Percentiles rank a stretch among this genome's conserved stretches.
phyloP scores from a whole-genome alignment of 345 rosid species.

The Bretschneidera sinensis region DNA sequence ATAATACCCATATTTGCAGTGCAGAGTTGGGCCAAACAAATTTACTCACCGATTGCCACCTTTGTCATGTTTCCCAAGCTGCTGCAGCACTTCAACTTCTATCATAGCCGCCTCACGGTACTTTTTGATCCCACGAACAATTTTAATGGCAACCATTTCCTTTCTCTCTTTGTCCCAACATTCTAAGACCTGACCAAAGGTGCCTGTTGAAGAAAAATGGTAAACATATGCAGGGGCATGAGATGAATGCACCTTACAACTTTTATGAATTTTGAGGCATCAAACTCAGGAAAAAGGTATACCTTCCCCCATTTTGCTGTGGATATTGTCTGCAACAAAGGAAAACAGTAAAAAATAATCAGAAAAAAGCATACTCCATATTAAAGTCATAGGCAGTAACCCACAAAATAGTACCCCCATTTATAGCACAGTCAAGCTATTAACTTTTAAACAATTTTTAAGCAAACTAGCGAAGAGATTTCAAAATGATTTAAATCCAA shows the following conservation, averaged over 20 bases:
- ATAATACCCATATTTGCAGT: constrained; percentile 13
- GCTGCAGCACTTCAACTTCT: constrained; percentile 79
- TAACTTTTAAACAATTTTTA: too few relatives aligned
- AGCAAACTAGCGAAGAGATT: not conserved
- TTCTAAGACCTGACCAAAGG: constrained; percentile 89
- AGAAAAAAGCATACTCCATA: constrained; percentile 7
- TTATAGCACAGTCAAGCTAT: not conserved
- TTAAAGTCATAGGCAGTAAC: not conserved
- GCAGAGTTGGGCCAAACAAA: constrained; percentile 6
- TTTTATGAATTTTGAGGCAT: not conserved
- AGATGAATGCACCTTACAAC: constrained; percentile 8
- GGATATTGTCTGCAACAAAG: constrained; percentile 61
- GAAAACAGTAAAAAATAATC: constrained; percentile 7
- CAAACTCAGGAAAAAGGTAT: not conserved
- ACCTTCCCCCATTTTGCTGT: constrained; percentile 96
- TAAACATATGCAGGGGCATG: not conserved
- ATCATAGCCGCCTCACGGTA: constrained; percentile 94
- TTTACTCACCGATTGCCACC: constrained; percentile 76
- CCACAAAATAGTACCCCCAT: not conserved
- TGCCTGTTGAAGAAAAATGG: constrained; percentile 35
- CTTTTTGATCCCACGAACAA: constrained; percentile 84
- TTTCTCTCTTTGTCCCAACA: constrained; percentile 87
- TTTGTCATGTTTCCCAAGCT: constrained; percentile 77
- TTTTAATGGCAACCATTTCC: constrained; percentile 88
- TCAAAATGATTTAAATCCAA: not conserved